A percentile compares a stretch with the other conserved stretches of the same genome.
phyloP scores from a whole-genome alignment of 371 early-diverging fungal genomes.

The Mucor sp. region DNA sequence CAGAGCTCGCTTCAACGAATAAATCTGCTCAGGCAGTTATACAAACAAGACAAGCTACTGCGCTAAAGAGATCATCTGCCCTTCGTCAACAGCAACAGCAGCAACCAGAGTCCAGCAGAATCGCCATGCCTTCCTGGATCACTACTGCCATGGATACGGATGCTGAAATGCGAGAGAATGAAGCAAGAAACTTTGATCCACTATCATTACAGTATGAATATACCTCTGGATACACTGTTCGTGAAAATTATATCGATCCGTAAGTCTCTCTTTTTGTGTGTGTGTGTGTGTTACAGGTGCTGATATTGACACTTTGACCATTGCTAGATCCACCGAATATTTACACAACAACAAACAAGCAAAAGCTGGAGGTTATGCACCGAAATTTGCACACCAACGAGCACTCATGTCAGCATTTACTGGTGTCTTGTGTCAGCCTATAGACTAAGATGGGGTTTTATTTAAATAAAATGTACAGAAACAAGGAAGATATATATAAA shows the following conservation, averaged over 20 bases:
- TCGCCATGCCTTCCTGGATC: conserved; percentile 46
- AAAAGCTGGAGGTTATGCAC: conserved; percentile 61
- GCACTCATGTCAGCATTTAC: conserved; percentile 62
- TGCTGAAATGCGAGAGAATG: conserved; percentile 47
- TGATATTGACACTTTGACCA: background rate
- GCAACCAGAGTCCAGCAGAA: conserved; percentile 4
- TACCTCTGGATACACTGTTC: conserved; percentile 41
- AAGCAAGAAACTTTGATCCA: conserved; percentile 55
- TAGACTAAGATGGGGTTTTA: conserved; percentile 14
- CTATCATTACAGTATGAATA: conserved; percentile 55
- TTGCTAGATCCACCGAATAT: conserved; percentile 43
- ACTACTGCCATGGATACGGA: conserved; percentile 48
- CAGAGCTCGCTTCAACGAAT: conserved; percentile 52
- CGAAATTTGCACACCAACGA: conserved; percentile 56
- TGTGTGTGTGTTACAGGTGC: background rate
- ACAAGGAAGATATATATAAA: background rate
- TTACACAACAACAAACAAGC: conserved; percentile 41
- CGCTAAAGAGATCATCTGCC: conserved; percentile 47
- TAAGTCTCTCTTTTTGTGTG: conserved; percentile 25
- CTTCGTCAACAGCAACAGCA: conserved; percentile 28
- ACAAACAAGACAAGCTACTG: conserved; percentile 43
- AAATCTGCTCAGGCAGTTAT: conserved; percentile 53
- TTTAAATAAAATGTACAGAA: background rate
- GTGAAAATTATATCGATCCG: conserved; percentile 55
- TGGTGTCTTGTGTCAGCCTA: conserved; percentile 36